Conservation (phyloP, 2,329 filamentous ascomycete species). For the Ceratocystis alfenasii region DNA sequence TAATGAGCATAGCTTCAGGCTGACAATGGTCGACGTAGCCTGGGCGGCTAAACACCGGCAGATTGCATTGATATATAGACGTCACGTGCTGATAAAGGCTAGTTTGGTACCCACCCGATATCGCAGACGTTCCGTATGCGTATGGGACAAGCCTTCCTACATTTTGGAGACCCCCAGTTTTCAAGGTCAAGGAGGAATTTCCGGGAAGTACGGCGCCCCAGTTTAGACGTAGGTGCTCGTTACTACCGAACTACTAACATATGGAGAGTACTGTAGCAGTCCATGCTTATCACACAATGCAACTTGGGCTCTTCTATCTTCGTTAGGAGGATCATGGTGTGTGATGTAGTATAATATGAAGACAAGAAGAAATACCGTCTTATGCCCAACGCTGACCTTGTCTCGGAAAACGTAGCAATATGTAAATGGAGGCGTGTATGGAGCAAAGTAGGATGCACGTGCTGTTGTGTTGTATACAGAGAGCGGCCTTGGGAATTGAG, state of each 20-base stretch:
- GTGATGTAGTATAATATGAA: neutral
- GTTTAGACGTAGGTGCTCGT: conserved; percentile 5
- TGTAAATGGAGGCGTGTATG: neutral
- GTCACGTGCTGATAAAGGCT: conserved; percentile 5
- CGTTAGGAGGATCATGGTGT: neutral
- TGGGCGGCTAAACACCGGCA: conserved; percentile 13
- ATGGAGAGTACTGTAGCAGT: conserved; percentile 4
- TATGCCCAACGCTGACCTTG: neutral
- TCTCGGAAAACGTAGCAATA: neutral
- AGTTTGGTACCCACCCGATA: neutral
- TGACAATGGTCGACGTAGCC: conserved; percentile 22
- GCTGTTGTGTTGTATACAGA: neutral
- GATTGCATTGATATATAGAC: neutral
- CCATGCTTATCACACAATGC: neutral
- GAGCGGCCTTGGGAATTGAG: neutral
- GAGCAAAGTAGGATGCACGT: too few relatives aligned
- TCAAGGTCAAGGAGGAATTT: conserved; percentile 1
- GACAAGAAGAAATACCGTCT: neutral
- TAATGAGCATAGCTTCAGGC: conserved; percentile 20
- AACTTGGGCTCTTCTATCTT: neutral
- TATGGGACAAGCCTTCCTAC: neutral
- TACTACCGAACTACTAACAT: conserved; percentile 10
- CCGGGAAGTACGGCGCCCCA: conserved; percentile 7
- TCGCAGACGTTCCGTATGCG: neutral
- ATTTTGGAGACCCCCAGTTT: neutral